Percentiles rank a stretch among this genome's conserved stretches.
Conservation (phyloP, 2,329 filamentous ascomycete genomes). For the Diaporthe ilicicola region DNA sequence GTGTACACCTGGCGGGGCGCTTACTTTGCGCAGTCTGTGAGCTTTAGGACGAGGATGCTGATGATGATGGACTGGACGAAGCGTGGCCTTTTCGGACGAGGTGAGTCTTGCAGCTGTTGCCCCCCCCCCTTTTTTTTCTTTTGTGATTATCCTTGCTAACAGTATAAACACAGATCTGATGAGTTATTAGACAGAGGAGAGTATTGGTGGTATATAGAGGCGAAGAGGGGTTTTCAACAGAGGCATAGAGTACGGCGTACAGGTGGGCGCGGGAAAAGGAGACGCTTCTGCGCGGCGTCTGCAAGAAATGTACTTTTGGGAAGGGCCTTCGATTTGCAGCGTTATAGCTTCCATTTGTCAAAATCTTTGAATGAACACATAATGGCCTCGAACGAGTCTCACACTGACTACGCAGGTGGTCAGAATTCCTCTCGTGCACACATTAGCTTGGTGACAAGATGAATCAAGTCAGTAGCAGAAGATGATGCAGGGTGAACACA, state of each 20-base stretch:
- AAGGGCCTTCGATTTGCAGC: background rate
- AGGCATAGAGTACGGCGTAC: conserved; percentile 15
- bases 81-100: conserved; percentile 92
- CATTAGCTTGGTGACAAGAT: too few species aligned
- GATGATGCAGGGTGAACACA: too few species aligned
- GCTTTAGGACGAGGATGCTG: conserved; percentile 84
- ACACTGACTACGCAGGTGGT: background rate
- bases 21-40: conserved; percentile 98
- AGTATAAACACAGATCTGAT: conserved; percentile 43
- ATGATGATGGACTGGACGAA: conserved; percentile 99
- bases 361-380: background rate
- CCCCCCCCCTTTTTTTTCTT: background rate
- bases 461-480: too few species aligned
- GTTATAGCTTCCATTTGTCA: background rate
- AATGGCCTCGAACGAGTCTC: background rate
- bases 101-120: conserved; percentile 65
- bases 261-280: conserved; percentile 12
- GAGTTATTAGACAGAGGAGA: conserved; percentile 41
- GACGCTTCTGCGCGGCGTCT: background rate
- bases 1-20: conserved; percentile 97
- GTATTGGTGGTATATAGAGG: background rate
- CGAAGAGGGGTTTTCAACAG: background rate
- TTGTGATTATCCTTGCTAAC: conserved; percentile 26
- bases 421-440: background rate
- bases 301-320: background rate